phyloP scores from a whole-genome alignment of 192 early-diverging fungal species.

The Coemansia sp. region DNA sequence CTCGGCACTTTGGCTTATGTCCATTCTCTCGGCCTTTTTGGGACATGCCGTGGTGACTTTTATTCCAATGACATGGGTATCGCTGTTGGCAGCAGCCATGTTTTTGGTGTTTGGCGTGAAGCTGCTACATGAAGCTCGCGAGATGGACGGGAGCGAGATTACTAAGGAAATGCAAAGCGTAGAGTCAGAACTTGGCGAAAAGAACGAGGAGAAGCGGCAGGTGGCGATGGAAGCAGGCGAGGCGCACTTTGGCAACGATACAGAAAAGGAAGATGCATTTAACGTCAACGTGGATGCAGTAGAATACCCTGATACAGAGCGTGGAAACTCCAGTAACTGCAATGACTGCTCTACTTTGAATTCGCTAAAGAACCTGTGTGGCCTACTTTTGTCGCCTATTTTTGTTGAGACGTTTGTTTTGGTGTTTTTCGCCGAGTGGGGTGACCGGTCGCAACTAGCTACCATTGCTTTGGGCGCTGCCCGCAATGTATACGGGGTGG shows the following conservation, averaged over 20 bases:
- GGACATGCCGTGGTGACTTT: conserved; percentile 87
- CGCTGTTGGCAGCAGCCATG: conserved; percentile 75
- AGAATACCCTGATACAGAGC: not conserved
- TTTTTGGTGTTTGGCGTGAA: conserved; percentile 93
- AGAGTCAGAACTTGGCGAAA: conserved; percentile 80
- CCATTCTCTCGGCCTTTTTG: conserved; percentile 88
- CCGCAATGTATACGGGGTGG: conserved; percentile 88
- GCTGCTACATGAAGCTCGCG: conserved; percentile 78
- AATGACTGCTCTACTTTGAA: conserved; percentile 33
- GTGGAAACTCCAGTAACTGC: conserved; percentile 24
- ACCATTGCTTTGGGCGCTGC: conserved; percentile 95
- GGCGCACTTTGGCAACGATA: not conserved
- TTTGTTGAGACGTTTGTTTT: conserved; percentile 95
- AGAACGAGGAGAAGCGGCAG: conserved; percentile 58
- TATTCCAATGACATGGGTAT: conserved; percentile 84
- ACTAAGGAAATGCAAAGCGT: conserved; percentile 91
- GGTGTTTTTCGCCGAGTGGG: conserved; percentile 98
- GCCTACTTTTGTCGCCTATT: conserved; percentile 81
- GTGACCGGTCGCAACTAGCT: conserved; percentile 93
- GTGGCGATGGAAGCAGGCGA: conserved; percentile 61
- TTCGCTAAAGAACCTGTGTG: conserved; percentile 68
- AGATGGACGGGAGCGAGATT: conserved; percentile 86
- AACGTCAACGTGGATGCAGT: conserved; percentile 36
- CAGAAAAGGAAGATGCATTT: conserved; percentile 22
- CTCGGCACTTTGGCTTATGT: conserved; percentile 88